Base-by-base conservation (phyloP, 2,329 filamentous ascomycete species). In the Hypocrella siamensis region DNA sequence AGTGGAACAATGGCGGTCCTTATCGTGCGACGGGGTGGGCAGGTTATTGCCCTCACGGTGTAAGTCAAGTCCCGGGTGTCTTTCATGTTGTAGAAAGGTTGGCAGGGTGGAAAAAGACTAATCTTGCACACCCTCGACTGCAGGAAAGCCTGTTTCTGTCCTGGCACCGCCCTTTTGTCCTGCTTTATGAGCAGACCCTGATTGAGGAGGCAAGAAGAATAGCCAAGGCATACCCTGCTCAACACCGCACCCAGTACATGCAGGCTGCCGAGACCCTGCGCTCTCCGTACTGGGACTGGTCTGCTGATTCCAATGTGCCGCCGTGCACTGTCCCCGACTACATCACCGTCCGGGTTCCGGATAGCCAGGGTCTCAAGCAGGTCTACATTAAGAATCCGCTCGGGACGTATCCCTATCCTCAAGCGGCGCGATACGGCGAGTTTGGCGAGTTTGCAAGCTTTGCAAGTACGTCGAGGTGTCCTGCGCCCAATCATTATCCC, bases 241-340 rank as follows among this genome's bases (percentile, higher is more conserved):
- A 19, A 37, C 53, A 40, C 39, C 51, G 39, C 35, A 41, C 26
- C 34, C 39, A 36, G 16, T 70, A 70, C 40, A 40, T 46, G 16
- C 41, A 52, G 3, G 65, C 66, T 2, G 65, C 65, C 3, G 50
- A 62, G 26, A 48, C 42, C 0, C 53, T 70, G 17, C 58, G 66
- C 19, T 46, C 58, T 10, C 65, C 67, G 3, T 70, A 54, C 47
- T 71, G 67, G 67, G 67, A 71, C 47, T 72, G 65, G 67, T 65
- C 56, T 3, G 36, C 40, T 3, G 44, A 60, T 21, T 39, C 54
- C 4, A 37, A 40, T n/a, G 52, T 72, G 3, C 67, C 68, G 4
- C 39, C 43, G 0, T 54, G 56, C n/a, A 57, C 50, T 3, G 46
- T 46, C 2, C 42, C 46, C 17, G 40, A 46, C 26, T 56, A 46